Evolutionary conservation across 345 rosid species (phyloP).

Genomic region (Camelina sativa): DNA sequence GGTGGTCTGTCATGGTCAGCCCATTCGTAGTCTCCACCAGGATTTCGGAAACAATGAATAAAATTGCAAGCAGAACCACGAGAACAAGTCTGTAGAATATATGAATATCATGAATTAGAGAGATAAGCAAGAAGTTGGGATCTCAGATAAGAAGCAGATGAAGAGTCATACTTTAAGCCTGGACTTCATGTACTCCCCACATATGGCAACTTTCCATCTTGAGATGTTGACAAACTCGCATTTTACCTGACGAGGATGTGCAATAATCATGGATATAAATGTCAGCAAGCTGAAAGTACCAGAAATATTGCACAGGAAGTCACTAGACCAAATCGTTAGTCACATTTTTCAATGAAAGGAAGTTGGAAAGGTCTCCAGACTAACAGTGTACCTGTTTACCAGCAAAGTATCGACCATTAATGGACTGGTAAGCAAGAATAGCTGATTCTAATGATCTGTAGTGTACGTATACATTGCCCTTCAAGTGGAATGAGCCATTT

Average conservation of each 20-base stretch:
- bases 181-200: slow-evolving; percentile 94
- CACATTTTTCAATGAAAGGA: slow-evolving; percentile 6
- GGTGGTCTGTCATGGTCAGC: slow-evolving; percentile 95
- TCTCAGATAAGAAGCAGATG: slow-evolving; percentile 11
- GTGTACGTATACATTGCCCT: slow-evolving; percentile 91
- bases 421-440: slow-evolving; percentile 61
- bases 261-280: background rate
- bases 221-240: slow-evolving; percentile 89
- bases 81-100: slow-evolving; percentile 73
- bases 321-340: background rate
- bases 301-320: background rate
- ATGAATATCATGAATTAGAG: slow-evolving; percentile 14
- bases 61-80: slow-evolving; percentile 94
- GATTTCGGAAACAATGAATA: slow-evolving; percentile 93
- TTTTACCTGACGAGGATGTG: slow-evolving; percentile 56
- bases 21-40: slow-evolving; percentile 99
- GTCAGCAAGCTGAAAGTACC: too few relatives aligned
- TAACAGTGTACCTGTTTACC: slow-evolving; percentile 78
- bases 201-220: slow-evolving; percentile 94
- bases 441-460: slow-evolving; percentile 85
- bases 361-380: slow-evolving; percentile 13
- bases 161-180: slow-evolving; percentile 64
- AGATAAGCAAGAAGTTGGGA: slow-evolving; percentile 22
- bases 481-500: slow-evolving; percentile 89
- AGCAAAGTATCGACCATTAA: slow-evolving; percentile 91